Evolutionary conservation across 2,329 filamentous ascomycete genomes (phyloP).

Genomic region (Colletotrichum simmondsii): DNA sequence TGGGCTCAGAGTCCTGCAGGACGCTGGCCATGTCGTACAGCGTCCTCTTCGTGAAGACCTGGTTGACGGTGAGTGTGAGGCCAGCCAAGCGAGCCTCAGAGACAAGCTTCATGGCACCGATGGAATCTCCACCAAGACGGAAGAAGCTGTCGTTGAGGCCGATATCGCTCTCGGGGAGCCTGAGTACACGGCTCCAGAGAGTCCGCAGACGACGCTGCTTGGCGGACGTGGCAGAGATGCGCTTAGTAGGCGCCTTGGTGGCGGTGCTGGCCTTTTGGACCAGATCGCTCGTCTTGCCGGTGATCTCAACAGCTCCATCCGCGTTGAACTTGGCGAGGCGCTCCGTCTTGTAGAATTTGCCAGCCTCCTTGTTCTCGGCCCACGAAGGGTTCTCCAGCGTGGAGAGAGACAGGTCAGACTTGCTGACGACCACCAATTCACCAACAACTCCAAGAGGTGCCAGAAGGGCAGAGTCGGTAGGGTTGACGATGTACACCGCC

Average conservation of each 20-base stretch:
- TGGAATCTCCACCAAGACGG: conserved; percentile 69
- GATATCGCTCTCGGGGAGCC: conserved; percentile 56
- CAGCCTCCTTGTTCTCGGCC: conserved; percentile 38
- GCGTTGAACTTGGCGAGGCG: conserved; percentile 51
- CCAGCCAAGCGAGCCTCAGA: conserved; percentile 61
- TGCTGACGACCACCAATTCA: conserved; percentile 54
- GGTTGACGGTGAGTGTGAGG: conserved; percentile 62
- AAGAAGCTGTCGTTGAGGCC: conserved; percentile 69
- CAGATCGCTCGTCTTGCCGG: conserved; percentile 38
- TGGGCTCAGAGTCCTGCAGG: conserved; percentile 50
- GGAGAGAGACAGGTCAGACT: conserved; percentile 39
- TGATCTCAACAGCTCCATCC: conserved; percentile 43
- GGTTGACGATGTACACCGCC: conserved; percentile 53
- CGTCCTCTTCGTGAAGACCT: conserved; percentile 62
- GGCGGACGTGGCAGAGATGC: conserved; percentile 50
- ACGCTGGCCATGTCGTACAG: conserved; percentile 64
- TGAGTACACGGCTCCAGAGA: conserved; percentile 61
- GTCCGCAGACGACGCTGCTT: conserved; percentile 56
- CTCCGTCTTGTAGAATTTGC: conserved; percentile 51
- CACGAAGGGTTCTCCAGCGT: conserved; percentile 42
- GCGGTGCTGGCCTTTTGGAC: conserved; percentile 18
- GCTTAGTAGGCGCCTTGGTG: conserved; percentile 38
- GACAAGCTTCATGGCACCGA: conserved; percentile 70
- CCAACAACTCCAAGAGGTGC: conserved; percentile 54
- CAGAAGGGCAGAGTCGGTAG: conserved; percentile 45